phyloP scores from a whole-genome alignment of 2,329 filamentous ascomycete genomes.

The Teratosphaeria nubilosa region DNA sequence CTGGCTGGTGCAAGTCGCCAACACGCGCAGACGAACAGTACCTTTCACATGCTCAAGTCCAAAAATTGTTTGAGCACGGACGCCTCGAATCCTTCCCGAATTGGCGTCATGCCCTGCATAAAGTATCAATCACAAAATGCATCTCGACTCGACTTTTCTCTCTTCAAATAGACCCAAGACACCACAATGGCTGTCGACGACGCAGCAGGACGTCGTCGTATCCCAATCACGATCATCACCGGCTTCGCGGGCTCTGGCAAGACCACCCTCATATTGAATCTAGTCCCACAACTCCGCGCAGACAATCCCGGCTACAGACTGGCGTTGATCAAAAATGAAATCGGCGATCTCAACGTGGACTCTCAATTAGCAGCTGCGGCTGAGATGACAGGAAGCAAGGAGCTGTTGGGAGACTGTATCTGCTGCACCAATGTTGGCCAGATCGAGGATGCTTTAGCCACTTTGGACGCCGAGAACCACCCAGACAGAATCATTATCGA shows the following conservation, averaged over 20 bases:
- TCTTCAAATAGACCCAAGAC: not conserved
- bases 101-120: not conserved
- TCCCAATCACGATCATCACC: conserved; percentile 88
- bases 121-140: not conserved
- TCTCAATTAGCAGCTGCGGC: conserved; percentile 76
- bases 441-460: conserved; percentile 66
- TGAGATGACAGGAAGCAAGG: conserved; percentile 79
- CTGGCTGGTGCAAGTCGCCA: not conserved
- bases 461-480: conserved; percentile 48
- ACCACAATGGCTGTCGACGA: not conserved
- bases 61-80: not conserved
- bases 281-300: conserved; percentile 78
- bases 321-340: conserved; percentile 95
- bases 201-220: conserved; percentile 28
- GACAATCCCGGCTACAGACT: conserved; percentile 85
- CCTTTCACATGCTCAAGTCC: not conserved
- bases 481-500: conserved; percentile 91
- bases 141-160: not conserved
- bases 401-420: conserved; percentile 93
- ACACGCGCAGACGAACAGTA: not conserved
- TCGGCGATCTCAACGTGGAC: conserved; percentile 88
- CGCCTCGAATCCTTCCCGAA: not conserved
- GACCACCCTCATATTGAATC: conserved; percentile 88
- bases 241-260: conserved; percentile 95
- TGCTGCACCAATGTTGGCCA: conserved; percentile 98